phyloP scores from a whole-genome alignment of 202 grass and related monocot species.

The Elaeis oleifera region DNA sequence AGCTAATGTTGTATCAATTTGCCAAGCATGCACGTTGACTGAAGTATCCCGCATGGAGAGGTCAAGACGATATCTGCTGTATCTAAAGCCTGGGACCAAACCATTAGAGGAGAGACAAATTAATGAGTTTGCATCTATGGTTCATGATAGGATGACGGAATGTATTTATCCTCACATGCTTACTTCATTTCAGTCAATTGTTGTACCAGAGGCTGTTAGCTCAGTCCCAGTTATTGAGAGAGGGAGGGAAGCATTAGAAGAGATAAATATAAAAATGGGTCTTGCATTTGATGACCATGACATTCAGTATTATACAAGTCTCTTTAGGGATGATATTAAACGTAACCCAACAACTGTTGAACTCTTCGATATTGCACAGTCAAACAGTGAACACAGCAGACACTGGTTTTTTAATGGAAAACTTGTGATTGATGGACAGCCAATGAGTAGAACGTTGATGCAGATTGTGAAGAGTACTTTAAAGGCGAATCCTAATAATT shows the following conservation, averaged over 20 bases:
- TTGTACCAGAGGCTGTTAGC: slow-evolving; percentile 58
- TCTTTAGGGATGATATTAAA: slow-evolving; percentile 95
- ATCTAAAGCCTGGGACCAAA: slow-evolving; percentile 38
- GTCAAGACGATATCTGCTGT: slow-evolving; percentile 73
- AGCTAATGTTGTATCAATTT: slow-evolving; percentile 75
- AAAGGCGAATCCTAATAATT: slow-evolving; percentile 80
- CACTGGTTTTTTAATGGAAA: slow-evolving; percentile 98
- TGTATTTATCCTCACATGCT: slow-evolving; percentile 76
- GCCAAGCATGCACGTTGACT: slow-evolving; percentile 57
- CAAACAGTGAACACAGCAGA: slow-evolving; percentile 84
- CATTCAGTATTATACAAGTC: slow-evolving; percentile 72
- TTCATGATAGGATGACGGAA: slow-evolving; percentile 98
- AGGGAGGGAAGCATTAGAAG: slow-evolving; percentile 71
- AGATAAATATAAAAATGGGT: slow-evolving; percentile 88
- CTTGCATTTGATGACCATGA: slow-evolving; percentile 97
- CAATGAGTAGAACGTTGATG: slow-evolving; percentile 76
- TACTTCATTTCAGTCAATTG: slow-evolving; percentile 48
- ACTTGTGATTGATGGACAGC: slow-evolving; percentile 65
- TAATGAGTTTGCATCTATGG: slow-evolving; percentile 48
- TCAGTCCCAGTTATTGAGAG: slow-evolving; percentile 67
- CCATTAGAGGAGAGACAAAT: slow-evolving; percentile 58
- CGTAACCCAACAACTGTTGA: slow-evolving; percentile 79
- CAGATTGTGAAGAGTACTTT: slow-evolving; percentile 82
- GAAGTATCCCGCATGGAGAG: slow-evolving; percentile 84
- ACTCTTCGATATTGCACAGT: slow-evolving; percentile 94